Percentiles rank a stretch among this genome's conserved stretches.
Evolutionary conservation across 1,284 basidiomycete species (phyloP).

Genomic region (Athelia sp.): DNA sequence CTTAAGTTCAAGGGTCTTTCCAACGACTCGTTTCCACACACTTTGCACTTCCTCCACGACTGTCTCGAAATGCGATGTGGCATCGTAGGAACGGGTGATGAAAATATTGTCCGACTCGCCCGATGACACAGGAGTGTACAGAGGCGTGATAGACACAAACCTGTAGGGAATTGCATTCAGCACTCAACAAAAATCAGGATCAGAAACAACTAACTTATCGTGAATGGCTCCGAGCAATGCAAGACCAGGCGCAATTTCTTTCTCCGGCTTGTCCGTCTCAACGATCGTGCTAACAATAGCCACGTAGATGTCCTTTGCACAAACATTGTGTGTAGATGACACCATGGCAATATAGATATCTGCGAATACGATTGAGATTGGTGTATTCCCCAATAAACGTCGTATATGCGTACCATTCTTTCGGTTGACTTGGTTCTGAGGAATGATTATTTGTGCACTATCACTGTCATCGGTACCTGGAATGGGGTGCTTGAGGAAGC

Average conservation of each 20-base stretch:
- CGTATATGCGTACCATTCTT: conserved; percentile 78
- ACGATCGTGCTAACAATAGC: conserved; percentile 99
- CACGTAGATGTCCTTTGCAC: conserved; percentile 91
- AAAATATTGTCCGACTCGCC: conserved; percentile 88
- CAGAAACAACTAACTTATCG: conserved; percentile 77
- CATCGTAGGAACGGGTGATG: conserved; percentile 97
- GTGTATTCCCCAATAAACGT: conserved; percentile 1
- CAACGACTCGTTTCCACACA: conserved; percentile 85
- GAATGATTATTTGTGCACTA: conserved; percentile 96
- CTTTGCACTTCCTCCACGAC: conserved; percentile 93
- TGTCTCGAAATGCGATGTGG: conserved; percentile 98
- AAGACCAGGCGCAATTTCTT: conserved; percentile 89
- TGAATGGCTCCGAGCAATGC: conserved; percentile 90
- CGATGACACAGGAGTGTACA: conserved; percentile 85
- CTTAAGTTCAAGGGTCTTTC: conserved; percentile 75
- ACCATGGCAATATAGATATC: conserved; percentile 99
- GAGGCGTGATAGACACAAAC: conserved; percentile 85
- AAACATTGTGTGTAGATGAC: conserved; percentile 96
- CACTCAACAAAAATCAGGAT: neutral
- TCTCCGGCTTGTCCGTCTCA: conserved; percentile 91
- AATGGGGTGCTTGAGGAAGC: conserved; percentile 97
- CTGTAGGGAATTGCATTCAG: conserved; percentile 36
- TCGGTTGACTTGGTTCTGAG: conserved; percentile 95
- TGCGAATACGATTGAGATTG: conserved; percentile 26
- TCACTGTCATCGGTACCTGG: conserved; percentile 96